phyloP scores from a whole-genome alignment of 257 asterid genomes.

The Phtheirospermum japonicum region DNA sequence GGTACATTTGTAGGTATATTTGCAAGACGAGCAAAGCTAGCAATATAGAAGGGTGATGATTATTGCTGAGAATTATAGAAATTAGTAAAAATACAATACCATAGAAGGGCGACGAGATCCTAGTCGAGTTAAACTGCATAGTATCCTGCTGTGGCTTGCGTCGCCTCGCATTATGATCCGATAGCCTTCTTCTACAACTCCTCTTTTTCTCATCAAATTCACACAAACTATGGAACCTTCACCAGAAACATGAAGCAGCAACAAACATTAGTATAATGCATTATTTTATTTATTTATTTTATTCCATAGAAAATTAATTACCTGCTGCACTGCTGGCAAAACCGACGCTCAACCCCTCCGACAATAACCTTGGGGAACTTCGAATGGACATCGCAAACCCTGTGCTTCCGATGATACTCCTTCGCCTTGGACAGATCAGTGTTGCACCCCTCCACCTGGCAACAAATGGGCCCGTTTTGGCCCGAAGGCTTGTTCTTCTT shows the following conservation, averaged over 20 bases:
- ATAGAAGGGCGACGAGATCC: slow-evolving; percentile 54
- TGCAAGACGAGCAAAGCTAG: too few species aligned
- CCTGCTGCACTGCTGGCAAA: slow-evolving; percentile 99
- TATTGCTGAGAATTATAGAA: too few species aligned
- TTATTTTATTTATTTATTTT: too few species aligned
- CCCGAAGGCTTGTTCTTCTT: slow-evolving; percentile 51
- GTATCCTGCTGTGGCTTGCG: slow-evolving; percentile 85
- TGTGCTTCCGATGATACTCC: slow-evolving; percentile 88
- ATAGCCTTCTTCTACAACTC: slow-evolving; percentile 85
- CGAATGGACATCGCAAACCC: slow-evolving; percentile 80
- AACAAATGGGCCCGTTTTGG: slow-evolving; percentile 40
- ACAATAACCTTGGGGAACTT: slow-evolving; percentile 71
- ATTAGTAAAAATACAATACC: slow-evolving; percentile 38
- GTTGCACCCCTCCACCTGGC: slow-evolving; percentile 88
- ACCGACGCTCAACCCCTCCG: slow-evolving; percentile 76
- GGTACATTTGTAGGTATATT: too few species aligned
- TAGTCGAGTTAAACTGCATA: slow-evolving; percentile 50
- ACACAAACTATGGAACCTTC: slow-evolving; percentile 78
- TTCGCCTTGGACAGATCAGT: slow-evolving; percentile 75
- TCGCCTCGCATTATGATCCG: slow-evolving; percentile 89
- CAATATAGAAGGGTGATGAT: too few species aligned
- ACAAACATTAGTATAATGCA: too few species aligned
- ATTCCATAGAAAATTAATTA: slow-evolving; percentile 16
- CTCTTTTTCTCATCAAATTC: slow-evolving; percentile 87
- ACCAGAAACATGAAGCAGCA: not conserved